Evolutionary conservation across 768 basidiomycete genomes (phyloP).

Genomic region (Phlebiopsis gigantea): DNA sequence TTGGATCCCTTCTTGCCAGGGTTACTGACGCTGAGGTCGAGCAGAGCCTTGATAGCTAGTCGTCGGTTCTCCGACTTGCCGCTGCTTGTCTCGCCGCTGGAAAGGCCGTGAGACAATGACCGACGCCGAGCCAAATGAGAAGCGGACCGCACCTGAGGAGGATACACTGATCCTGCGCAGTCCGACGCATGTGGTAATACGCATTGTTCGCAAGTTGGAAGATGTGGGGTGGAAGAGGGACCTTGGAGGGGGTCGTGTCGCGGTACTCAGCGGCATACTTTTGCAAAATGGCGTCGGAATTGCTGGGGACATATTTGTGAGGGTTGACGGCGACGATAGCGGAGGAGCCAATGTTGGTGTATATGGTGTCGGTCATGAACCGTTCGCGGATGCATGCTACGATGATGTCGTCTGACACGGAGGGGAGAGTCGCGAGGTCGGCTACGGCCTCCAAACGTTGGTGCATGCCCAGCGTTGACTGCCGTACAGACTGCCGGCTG

Average conservation of each 20-base stretch:
- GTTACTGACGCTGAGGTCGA: conserved; percentile 85
- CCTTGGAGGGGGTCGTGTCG: conserved; percentile 60
- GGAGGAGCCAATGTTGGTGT: conserved; percentile 68
- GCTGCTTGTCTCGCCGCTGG: conserved; percentile 86
- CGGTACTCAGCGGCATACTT: conserved; percentile 86
- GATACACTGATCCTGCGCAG: conserved; percentile 88
- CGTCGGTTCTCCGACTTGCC: conserved; percentile 92
- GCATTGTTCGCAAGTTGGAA: conserved; percentile 89
- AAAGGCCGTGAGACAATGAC: not conserved
- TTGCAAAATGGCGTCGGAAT: conserved; percentile 78
- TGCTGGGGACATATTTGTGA: conserved; percentile 81
- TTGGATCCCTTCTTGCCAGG: conserved; percentile 94
- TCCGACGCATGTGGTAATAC: conserved; percentile 95
- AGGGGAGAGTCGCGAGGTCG: conserved; percentile 63
- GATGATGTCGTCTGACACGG: conserved; percentile 78
- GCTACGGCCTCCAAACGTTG: conserved; percentile 68
- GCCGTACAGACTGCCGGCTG: conserved; percentile 23
- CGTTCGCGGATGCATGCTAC: conserved; percentile 82
- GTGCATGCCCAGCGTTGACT: conserved; percentile 45
- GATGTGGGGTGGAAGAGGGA: conserved; percentile 73
- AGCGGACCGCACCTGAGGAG: conserved; percentile 63
- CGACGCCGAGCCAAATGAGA: not conserved
- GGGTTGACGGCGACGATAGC: conserved; percentile 87
- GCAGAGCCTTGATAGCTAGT: conserved; percentile 84
- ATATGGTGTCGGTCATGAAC: conserved; percentile 79